A percentile compares a stretch with the other conserved stretches of the same genome.
These are phyloP conservation scores for Colletotrichum chlorophyti DNA, from an alignment of 2,329 filamentous ascomycete genomes.

Conservation along the genomic window DNA sequence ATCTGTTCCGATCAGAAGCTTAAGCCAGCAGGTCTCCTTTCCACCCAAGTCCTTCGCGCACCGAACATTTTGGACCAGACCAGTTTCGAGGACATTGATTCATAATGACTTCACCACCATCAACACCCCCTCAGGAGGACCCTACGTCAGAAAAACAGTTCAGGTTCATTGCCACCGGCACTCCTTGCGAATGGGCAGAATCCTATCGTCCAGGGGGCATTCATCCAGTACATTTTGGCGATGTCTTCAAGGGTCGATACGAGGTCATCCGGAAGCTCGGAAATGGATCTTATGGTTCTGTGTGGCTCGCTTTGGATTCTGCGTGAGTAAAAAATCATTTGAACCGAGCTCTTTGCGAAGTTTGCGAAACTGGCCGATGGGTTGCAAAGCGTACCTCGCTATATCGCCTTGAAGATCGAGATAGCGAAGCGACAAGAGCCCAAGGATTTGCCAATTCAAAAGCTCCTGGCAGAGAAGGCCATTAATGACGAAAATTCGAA, in stretches of 20 bases:
- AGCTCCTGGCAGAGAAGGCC: slow-evolving; percentile 15
- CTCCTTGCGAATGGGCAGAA: slow-evolving; percentile 10
- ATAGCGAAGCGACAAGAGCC: slow-evolving; percentile 27
- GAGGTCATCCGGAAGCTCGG: slow-evolving; percentile 35
- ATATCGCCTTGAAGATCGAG: slow-evolving; percentile 39
- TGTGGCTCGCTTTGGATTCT: slow-evolving; percentile 33
- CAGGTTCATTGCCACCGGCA: not conserved
- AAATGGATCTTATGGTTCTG: slow-evolving; percentile 34
- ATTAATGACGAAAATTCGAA: not conserved
- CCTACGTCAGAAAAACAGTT: not conserved
- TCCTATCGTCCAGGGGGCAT: slow-evolving; percentile 33
- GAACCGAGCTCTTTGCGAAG: too few relatives aligned
- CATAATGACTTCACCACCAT: not conserved
- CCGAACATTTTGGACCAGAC: too few relatives aligned
- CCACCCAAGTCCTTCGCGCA: too few relatives aligned
- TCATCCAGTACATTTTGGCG: slow-evolving; percentile 34
- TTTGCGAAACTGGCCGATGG: not conserved
- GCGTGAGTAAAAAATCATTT: too few relatives aligned
- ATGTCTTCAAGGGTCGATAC: slow-evolving; percentile 32
- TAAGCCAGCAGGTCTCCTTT: too few relatives aligned
- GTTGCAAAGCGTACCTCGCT: not conserved
- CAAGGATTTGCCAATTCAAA: slow-evolving; percentile 25
- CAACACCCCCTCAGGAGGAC: not conserved
- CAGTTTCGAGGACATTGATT: too few relatives aligned
- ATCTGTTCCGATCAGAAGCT: too few relatives aligned